Base-by-base conservation (phyloP, 768 basidiomycete genomes). In the Boletus subcaerulescens region DNA sequence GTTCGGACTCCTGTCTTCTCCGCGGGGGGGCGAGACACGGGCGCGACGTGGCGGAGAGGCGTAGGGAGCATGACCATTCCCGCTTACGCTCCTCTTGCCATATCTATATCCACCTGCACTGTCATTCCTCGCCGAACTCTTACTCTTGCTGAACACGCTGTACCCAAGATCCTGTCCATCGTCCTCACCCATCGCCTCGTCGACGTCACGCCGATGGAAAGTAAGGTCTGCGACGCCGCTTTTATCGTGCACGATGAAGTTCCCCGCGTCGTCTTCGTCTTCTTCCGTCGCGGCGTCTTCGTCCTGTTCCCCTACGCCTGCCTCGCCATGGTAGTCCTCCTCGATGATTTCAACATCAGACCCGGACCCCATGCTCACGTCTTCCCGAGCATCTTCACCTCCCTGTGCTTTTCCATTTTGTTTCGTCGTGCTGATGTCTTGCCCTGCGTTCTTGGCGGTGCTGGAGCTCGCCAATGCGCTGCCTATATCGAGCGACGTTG, bases 241-340 rank as follows among this genome's bases (percentile, higher is more conserved):
- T 36, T 55, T 55, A n/a, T 66, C 65, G 17, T 60, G 14, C 4
- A 58, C 58, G 56, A 68, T 56, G 40, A 68, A 66, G 45, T 60
- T 36, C 3, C 5, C 63, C 2, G 41, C 35, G 12, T 59, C 56
- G 3, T 50, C 60, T 15, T 58, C 65, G 1, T 60, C 59, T 5
- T 58, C 48, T 11, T 57, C 62, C 2, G 51, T 59, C 29, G 15
- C 31, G 22, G 10, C 38, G 26, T 47, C 55, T 31, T 50, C 52
- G 11, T 48, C 59, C 0, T 18, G 48, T 32, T 57, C 57, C 14
- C 59, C 53, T 33, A 20, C 39, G 0, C 42, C 14, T 3, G 43
- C 52, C 24, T 47, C 56, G 10, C 40, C 31, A 11, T 36, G 50
- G 39, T 17, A 44, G n/a, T 49, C 46, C 9, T 48, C 55, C 48